Conservation (phyloP, 345 rosid species). For the Salix exigua region DNA sequence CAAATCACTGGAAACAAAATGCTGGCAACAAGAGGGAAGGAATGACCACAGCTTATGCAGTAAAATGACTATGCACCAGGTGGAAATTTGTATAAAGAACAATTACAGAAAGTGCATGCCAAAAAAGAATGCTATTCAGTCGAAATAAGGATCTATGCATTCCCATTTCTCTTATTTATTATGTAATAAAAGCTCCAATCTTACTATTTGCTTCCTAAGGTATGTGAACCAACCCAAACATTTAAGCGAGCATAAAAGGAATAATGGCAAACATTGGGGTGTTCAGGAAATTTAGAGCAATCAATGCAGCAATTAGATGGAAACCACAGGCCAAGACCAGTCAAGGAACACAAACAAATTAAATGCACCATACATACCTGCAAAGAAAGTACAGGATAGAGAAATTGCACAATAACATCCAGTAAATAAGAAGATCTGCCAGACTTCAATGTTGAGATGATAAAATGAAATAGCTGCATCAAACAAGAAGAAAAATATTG, state of each 20-base stretch:
- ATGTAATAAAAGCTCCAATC: neutral
- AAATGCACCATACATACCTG: conserved; percentile 50
- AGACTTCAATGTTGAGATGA: conserved; percentile 79
- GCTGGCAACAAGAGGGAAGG: neutral
- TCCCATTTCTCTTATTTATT: neutral
- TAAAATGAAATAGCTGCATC: conserved; percentile 77
- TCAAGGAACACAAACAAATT: neutral
- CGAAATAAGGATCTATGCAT: neutral
- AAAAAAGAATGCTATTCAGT: no score
- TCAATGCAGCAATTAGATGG: neutral
- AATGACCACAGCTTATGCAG: neutral
- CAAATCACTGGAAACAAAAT: neutral
- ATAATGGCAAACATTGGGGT: neutral
- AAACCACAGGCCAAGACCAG: neutral
- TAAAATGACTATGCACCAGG: neutral
- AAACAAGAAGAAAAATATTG: conserved; percentile 10
- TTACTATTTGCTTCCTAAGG: neutral
- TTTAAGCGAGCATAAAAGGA: neutral
- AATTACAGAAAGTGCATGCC: neutral
- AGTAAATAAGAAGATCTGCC: conserved; percentile 89
- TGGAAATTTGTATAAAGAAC: neutral
- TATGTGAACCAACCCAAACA: neutral
- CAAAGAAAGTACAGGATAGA: conserved; percentile 83
- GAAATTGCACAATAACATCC: conserved; percentile 69
- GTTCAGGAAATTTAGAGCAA: conserved; percentile 1